These are phyloP conservation scores for Entrophospora sp. DNA, from an alignment of 192 early-diverging fungal genomes.

Conservation along the genomic window DNA sequence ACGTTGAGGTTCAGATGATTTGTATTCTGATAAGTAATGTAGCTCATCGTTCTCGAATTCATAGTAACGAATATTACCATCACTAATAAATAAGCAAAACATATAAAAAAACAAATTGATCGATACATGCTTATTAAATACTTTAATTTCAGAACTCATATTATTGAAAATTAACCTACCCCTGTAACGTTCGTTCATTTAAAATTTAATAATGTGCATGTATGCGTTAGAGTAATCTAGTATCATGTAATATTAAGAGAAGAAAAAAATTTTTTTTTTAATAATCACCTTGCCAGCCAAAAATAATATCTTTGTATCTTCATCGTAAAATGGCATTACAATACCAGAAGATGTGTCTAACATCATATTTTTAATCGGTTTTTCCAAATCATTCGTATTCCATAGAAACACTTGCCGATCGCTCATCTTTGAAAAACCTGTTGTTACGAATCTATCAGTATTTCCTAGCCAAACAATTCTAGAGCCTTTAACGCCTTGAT, in stretches of 20 bases:
- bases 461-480: constrained; percentile 87
- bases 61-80: constrained; percentile 98
- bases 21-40: constrained; percentile 78
- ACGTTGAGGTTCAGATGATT: constrained; percentile 86
- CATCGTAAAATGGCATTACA: constrained; percentile 95
- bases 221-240: too few relatives aligned
- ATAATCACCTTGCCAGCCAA: constrained; percentile 92
- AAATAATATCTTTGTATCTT: constrained; percentile 83
- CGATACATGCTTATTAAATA: background rate
- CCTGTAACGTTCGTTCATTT: too few relatives aligned
- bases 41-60: constrained; percentile 95
- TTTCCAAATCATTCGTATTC: constrained; percentile 59
- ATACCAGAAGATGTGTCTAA: constrained; percentile 92
- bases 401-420: constrained; percentile 94
- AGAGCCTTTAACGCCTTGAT: constrained; percentile 95
- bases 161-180: background rate
- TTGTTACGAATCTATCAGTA: constrained; percentile 71
- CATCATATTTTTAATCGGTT: constrained; percentile 64
- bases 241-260: too few relatives aligned
- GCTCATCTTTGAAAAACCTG: constrained; percentile 87
- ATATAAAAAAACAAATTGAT: background rate
- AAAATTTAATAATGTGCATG: too few relatives aligned
- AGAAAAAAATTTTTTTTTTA: too few relatives aligned
- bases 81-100: constrained; percentile 41
- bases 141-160: background rate